phyloP scores from a whole-genome alignment of 2,329 filamentous ascomycete species.

The Calycina herbarum region DNA sequence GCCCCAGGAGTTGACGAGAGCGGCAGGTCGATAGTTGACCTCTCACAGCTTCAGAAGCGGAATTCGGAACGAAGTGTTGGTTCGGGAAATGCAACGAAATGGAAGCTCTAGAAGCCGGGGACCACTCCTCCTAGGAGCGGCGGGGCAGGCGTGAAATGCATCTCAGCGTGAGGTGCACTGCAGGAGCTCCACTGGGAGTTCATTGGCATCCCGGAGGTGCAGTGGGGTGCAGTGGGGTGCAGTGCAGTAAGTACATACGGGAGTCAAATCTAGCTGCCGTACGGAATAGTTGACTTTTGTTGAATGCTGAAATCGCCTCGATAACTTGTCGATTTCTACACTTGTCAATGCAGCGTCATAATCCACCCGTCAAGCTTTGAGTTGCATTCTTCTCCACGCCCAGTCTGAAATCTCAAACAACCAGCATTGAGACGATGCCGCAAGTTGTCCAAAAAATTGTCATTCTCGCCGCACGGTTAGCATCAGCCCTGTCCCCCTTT shows the following conservation, averaged over 20 bases:
- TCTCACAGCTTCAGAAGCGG: conserved; percentile 3
- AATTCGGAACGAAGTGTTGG: not conserved
- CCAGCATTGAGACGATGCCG: not conserved
- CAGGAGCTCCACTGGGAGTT: conserved; percentile 1
- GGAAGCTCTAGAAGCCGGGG: not conserved
- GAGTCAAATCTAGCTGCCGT: not conserved
- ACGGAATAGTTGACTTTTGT: not conserved
- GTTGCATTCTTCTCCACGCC: not conserved
- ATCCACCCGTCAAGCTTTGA: not conserved
- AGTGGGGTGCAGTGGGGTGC: no score
- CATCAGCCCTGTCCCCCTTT: conserved; percentile 1
- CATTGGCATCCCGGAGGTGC: not conserved
- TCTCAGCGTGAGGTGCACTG: not conserved
- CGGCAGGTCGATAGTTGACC: not conserved
- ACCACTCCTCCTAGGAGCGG: not conserved
- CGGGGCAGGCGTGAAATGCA: not conserved
- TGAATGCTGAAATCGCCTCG: not conserved
- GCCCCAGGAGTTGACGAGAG: not conserved
- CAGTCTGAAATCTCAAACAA: not conserved
- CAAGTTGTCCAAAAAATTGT: not conserved
- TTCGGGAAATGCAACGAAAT: conserved; percentile 4
- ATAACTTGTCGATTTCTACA: not conserved
- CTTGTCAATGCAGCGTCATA: not conserved
- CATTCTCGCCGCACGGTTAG: not conserved
- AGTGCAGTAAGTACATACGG: not conserved